phyloP scores from a whole-genome alignment of 139 green algal species.

The Pycnococcus provasolii region DNA sequence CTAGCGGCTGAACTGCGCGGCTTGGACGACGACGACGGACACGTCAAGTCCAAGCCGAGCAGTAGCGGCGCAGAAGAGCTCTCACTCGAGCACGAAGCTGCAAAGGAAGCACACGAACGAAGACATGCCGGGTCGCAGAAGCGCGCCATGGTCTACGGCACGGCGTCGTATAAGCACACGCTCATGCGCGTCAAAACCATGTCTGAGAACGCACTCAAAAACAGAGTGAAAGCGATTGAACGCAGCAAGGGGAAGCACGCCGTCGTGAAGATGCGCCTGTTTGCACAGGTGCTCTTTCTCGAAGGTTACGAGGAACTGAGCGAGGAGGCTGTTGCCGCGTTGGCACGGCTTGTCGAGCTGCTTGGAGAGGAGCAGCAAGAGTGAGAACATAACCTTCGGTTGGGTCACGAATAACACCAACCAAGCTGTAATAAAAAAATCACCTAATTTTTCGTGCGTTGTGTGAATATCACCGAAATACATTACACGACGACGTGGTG shows the following conservation, averaged over 20 bases:
- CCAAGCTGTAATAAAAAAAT: too few relatives aligned
- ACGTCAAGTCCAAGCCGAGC: neutral
- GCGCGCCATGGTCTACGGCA: neutral
- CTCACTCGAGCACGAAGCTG: neutral
- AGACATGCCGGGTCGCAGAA: neutral
- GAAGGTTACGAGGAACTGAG: slow-evolving; percentile 8
- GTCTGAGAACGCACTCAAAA: neutral
- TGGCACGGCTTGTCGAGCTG: neutral
- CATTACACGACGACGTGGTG: too few relatives aligned
- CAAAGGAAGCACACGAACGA: neutral
- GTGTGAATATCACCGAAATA: too few relatives aligned
- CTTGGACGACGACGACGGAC: neutral
- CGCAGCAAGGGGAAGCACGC: slow-evolving; percentile 8
- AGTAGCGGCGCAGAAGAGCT: neutral
- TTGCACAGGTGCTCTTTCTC: slow-evolving; percentile 9
- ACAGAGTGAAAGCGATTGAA: neutral
- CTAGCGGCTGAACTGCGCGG: neutral
- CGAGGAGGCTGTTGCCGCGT: neutral
- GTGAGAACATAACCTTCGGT: too few relatives aligned
- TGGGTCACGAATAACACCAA: too few relatives aligned
- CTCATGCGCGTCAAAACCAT: slow-evolving; percentile 14
- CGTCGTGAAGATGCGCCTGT: slow-evolving; percentile 13
- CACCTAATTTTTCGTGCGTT: too few relatives aligned
- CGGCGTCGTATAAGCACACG: slow-evolving; percentile 15
- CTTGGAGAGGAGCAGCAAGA: slow-evolving; percentile 7